These are phyloP conservation scores for Aegilops bicornis DNA, from an alignment of 176 grass and related monocot species.

Conservation along the genomic window DNA sequence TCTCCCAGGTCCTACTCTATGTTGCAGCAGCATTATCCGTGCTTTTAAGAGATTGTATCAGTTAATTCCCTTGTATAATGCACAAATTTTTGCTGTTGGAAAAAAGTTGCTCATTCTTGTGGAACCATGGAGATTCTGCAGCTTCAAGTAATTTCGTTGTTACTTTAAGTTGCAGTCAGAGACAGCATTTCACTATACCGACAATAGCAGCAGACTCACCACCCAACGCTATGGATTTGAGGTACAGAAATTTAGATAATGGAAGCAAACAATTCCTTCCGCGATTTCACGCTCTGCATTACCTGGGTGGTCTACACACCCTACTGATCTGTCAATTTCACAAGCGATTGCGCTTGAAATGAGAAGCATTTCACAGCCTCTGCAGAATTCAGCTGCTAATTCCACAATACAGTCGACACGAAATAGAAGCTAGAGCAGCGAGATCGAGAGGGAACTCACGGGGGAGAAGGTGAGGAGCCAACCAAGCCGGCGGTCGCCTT, in stretches of 20 bases:
- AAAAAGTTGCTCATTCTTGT: neutral
- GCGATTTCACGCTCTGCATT: neutral
- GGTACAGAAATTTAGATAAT: neutral
- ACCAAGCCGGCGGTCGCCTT: slow-evolving; percentile 71
- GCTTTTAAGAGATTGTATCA: slow-evolving; percentile 3
- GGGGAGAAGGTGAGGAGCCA: slow-evolving; percentile 91
- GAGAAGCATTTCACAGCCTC: neutral
- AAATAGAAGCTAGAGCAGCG: neutral
- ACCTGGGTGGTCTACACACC: neutral
- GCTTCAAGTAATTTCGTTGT: neutral
- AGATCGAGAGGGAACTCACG: slow-evolving; percentile 40
- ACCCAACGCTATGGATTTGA: neutral
- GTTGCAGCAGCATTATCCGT: slow-evolving; percentile 8
- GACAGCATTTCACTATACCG: neutral
- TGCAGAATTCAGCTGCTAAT: neutral
- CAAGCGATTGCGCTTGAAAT: slow-evolving; percentile 3
- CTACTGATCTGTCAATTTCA: slow-evolving; percentile 13
- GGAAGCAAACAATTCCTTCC: neutral
- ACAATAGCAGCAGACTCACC: neutral
- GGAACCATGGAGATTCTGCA: neutral
- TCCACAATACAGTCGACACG: neutral
- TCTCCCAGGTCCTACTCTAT: slow-evolving; percentile 1
- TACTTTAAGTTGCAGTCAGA: neutral
- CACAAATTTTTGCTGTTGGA: neutral
- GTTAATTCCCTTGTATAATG: neutral